A percentile compares a stretch with the other conserved stretches of the same genome.
Evolutionary conservation across 768 basidiomycete genomes (phyloP).

Genomic region (Hirschioporus abietinus): DNA sequence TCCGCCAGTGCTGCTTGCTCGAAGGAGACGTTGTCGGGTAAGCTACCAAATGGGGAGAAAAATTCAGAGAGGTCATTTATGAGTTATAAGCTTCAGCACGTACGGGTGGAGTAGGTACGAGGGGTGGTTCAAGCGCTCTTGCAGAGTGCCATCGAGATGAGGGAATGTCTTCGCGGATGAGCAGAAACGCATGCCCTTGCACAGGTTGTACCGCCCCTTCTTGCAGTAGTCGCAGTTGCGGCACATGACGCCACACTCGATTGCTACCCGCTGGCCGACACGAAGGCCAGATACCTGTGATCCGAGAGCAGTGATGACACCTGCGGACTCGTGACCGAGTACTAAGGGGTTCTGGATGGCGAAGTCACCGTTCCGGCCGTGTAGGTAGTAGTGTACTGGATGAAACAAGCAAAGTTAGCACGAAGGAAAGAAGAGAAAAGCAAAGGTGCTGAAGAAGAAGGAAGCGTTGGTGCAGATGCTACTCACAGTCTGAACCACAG

Average conservation of each 20-base stretch:
- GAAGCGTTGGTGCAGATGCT: slow-evolving; percentile 4
- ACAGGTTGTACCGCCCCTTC: slow-evolving; percentile 88
- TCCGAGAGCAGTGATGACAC: slow-evolving; percentile 79
- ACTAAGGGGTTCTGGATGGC: slow-evolving; percentile 80
- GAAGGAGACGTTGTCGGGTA: slow-evolving; percentile 71
- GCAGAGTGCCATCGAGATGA: slow-evolving; percentile 89
- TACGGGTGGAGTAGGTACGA: slow-evolving; percentile 82
- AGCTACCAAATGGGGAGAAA: slow-evolving; percentile 42
- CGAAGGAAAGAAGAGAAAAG: not conserved
- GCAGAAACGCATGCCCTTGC: slow-evolving; percentile 85
- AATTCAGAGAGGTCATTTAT: slow-evolving; percentile 10
- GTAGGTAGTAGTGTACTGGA: slow-evolving; percentile 84
- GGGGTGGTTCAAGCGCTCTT: slow-evolving; percentile 85
- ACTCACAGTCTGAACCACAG: slow-evolving; percentile 80
- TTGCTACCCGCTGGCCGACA: slow-evolving; percentile 84
- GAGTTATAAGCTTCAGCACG: slow-evolving; percentile 27
- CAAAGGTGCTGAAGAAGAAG: slow-evolving; percentile 1
- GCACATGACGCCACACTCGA: slow-evolving; percentile 92
- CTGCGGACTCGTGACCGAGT: slow-evolving; percentile 92
- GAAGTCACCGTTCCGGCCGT: slow-evolving; percentile 92
- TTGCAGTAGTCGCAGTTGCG: slow-evolving; percentile 63
- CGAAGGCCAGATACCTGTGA: slow-evolving; percentile 57
- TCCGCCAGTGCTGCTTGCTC: slow-evolving; percentile 88
- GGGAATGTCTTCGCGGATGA: slow-evolving; percentile 88
- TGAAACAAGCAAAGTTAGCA: slow-evolving; percentile 4